Base-by-base conservation (phyloP, 2,329 filamentous ascomycete species). In the Talaromyces sp. region DNA sequence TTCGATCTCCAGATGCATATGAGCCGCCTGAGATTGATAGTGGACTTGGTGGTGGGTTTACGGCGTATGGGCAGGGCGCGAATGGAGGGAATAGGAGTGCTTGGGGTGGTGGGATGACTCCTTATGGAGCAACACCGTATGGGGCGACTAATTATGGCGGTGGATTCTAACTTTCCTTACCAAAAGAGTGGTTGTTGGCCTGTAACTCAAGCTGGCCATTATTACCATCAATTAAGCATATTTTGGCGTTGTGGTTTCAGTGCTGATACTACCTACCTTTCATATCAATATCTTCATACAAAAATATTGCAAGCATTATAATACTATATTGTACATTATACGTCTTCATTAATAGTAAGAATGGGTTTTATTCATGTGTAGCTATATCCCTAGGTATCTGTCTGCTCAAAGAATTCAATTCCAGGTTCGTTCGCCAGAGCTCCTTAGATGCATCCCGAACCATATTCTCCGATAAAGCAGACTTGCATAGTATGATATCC, bases 71-170 rank as follows among this genome's bases (percentile, higher is more conserved):
- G 31, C 61, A 64, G 49, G 62, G 27, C 13, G 61, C 47, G 17
- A 63, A 62, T 31, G 77, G 73, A 45, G 86, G 85, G 27, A 83
- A 80, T 61, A 81, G 85, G 67, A 90, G 86, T 72, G 81, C 86
- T 19, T 93, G 90, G 86, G 89, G 89, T 19, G 86, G 82, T 41
- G 85, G 81, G 22, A 79, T 83, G 62, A 87, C 85, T 25, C 84
- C 85, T 6, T 87, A 85, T 71, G 85, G 85, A 47, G 84, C 85
- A 27, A 88, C 86, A 11, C 85, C 87, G 10, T 89, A 89, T 71
- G n/a, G 78, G 80, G 84, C 85, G 33, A 74, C 70, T 62, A 72
- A 74, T 10, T 78, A 75, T 67, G 74, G 74, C 43, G 56, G 56
- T 8, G 56, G 56, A 31, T 59, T 59, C 17, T 59, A 59, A 45